Base-by-base conservation (phyloP, 441 rosid genomes). In the Geranium incanum region DNA sequence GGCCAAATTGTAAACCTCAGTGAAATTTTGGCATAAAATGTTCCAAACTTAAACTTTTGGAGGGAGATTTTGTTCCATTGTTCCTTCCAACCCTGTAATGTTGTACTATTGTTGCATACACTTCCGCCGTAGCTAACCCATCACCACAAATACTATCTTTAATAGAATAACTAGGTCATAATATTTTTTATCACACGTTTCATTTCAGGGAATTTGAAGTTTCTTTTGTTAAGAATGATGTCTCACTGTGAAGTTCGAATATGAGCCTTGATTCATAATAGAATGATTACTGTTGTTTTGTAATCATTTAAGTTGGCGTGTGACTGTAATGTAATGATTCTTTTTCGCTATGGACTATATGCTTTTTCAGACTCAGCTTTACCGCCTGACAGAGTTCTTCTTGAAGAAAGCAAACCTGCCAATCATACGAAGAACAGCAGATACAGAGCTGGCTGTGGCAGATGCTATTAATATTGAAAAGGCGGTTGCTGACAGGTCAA, bases 401-500 rank as follows among this genome's bases (percentile, higher is more conserved):
- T 77, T 95, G 86, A 93, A 81, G 86, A 89, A 84, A 81, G 83
- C 85, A 86, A 85, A 93, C 81, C 77, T 87, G 72, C 87, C 84
- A 19, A 81, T 87, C 74, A 78, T 89, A 72, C 74, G 88, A 78
- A 87, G 95, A 81, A 87, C 86, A 71, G 99, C 98, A 75, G 96
- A 82, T 50, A 89, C 96, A 39, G 99, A 95, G 82, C 83, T 95
- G 83, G 98, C 98, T 55, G 92, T 95, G 77, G 99, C 99, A 71
- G 99, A 95, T 86, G 99, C 98, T 52, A 76, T 87, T 74, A 95
- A 95, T 77, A 89, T 92, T 37, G 99, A 95, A 81, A 93, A 85
- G 81, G 89, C 72, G 36, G 89, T 86, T 50, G 96, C 94, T 71
- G 88, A 93, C 74, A 88, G 84, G 85, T 89, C 99, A 72, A 91